Base-by-base conservation (phyloP, 441 rosid genomes). In the Theobroma grandiflorum region DNA sequence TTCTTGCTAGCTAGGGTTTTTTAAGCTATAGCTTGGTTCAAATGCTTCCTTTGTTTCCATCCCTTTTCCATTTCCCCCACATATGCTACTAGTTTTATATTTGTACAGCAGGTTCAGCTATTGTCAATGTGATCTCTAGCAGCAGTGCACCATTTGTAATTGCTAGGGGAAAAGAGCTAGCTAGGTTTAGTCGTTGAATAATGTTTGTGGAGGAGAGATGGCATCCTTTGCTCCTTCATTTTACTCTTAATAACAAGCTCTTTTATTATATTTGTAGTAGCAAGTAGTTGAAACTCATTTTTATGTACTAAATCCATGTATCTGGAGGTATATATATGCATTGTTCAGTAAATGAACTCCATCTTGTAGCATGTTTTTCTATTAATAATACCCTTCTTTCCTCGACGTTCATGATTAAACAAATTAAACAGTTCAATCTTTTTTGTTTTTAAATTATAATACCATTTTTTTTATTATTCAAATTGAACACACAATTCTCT, bases 1-100 rank as follows among this genome's bases (percentile, higher is more conserved):
- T 47, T 70, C 18, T 6, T 38, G 73, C 22, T 31, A 15, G 33
- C 42, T 15, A 42, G 76, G 71, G 63, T 31, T 77, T 78, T 66
- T 78, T 0, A n/a, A 57, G 70, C 31, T 26, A 26, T 1, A 26
- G 31, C 31, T 57, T 71, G 75, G 52, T 57, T 33, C 70, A 37
- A 79, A 14, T 38, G 6, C 7, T 52, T 50, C 66, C 4, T n/a
- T 58, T n/a, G 31, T 26, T 26, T 35, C 20, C 62, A 15, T 33
- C 75, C 50, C 8, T 62, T 64, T 22, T 14, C 2, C 45, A 26
- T 16, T 45, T n/a, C 20, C 35, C 10, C 58, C 7, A 12, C 33
- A 38, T 9, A 7, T 38, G 16, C 14, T 38, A 26, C 71, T 65
- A 38, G 40, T 63, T 43, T 67, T 59, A 59, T 61, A 4, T 26